A percentile compares a stretch with the other conserved stretches of the same genome.
These are phyloP conservation scores for Arthrobotrys megalospora DNA, from an alignment of 2,329 filamentous ascomycete genomes.

Conservation along the genomic window DNA sequence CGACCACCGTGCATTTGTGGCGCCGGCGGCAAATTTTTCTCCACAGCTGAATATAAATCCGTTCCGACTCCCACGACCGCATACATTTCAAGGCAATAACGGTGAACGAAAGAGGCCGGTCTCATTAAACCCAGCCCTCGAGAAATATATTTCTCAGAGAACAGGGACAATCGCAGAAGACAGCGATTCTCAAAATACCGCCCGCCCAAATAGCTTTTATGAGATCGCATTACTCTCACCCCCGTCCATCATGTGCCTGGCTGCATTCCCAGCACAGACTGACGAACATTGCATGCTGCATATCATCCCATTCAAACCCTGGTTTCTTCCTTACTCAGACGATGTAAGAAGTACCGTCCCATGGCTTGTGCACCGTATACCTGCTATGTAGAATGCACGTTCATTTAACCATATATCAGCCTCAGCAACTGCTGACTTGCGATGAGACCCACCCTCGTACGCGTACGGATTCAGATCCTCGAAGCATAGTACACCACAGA, in stretches of 20 bases:
- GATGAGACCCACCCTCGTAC: not conserved
- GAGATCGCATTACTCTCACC: slow-evolving; percentile 25
- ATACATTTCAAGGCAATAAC: not conserved
- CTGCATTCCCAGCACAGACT: slow-evolving; percentile 35
- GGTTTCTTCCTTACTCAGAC: slow-evolving; percentile 7
- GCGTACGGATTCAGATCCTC: not conserved
- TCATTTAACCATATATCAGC: slow-evolving; percentile 8
- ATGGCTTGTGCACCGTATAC: slow-evolving; percentile 14
- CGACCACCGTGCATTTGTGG: slow-evolving; percentile 39
- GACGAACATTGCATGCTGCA: slow-evolving; percentile 60
- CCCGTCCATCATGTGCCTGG: slow-evolving; percentile 42
- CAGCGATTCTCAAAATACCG: not conserved
- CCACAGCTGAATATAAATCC: slow-evolving; percentile 32
- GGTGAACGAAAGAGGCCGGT: too few relatives aligned
- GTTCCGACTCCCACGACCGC: slow-evolving; percentile 4
- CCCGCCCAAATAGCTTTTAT: not conserved
- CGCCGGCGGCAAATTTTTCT: slow-evolving; percentile 36
- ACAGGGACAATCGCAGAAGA: not conserved
- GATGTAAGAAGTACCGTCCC: not conserved
- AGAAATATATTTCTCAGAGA: not conserved
- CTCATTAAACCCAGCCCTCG: not conserved
- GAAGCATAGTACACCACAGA: not conserved
- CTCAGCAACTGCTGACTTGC: not conserved
- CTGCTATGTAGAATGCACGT: not conserved
- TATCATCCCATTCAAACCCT: slow-evolving; percentile 42